Conservation (phyloP, 805 yeast genomes). For the Tetrapisispora namnaoensis region DNA sequence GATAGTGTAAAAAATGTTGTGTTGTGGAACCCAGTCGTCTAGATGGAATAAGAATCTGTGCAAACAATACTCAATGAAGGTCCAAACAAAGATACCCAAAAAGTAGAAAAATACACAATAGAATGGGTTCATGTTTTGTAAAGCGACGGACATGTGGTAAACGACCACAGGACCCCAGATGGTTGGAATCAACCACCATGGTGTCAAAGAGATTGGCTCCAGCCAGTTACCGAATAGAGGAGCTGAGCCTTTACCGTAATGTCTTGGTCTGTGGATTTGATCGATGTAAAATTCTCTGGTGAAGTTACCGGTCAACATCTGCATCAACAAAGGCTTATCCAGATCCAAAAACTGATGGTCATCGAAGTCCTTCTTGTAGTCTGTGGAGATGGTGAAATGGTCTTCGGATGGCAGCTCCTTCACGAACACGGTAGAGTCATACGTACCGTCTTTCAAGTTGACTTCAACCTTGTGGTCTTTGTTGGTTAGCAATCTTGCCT, state of each 20-base stretch:
- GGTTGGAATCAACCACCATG: constrained; percentile 89
- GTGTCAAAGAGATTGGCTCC: constrained; percentile 83
- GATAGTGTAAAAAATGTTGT: constrained; percentile 59
- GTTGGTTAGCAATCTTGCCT: constrained; percentile 54
- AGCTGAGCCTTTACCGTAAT: constrained; percentile 95
- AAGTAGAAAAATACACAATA: constrained; percentile 50
- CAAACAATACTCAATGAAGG: constrained; percentile 74
- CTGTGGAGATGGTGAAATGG: constrained; percentile 68
- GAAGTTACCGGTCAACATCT: constrained; percentile 68
- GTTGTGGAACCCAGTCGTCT: constrained; percentile 77
- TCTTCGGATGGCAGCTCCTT: constrained; percentile 63
- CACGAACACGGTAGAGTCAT: constrained; percentile 45
- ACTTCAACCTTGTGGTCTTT: constrained; percentile 54
- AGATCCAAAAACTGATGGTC: constrained; percentile 84
- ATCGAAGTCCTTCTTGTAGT: constrained; percentile 55
- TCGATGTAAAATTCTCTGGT: constrained; percentile 84
- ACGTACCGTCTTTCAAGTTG: constrained; percentile 31
- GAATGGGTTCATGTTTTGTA: constrained; percentile 35
- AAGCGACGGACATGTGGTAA: constrained; percentile 52
- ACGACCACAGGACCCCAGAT: constrained; percentile 81
- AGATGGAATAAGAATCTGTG: constrained; percentile 93
- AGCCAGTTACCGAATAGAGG: constrained; percentile 89
- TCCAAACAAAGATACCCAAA: constrained; percentile 88
- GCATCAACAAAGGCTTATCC: constrained; percentile 68
- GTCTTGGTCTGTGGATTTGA: constrained; percentile 96